A percentile compares a stretch with the other conserved stretches of the same genome.
Evolutionary conservation across 345 rosid genomes (phyloP).

Genomic region (Schrenkiella parvula): DNA sequence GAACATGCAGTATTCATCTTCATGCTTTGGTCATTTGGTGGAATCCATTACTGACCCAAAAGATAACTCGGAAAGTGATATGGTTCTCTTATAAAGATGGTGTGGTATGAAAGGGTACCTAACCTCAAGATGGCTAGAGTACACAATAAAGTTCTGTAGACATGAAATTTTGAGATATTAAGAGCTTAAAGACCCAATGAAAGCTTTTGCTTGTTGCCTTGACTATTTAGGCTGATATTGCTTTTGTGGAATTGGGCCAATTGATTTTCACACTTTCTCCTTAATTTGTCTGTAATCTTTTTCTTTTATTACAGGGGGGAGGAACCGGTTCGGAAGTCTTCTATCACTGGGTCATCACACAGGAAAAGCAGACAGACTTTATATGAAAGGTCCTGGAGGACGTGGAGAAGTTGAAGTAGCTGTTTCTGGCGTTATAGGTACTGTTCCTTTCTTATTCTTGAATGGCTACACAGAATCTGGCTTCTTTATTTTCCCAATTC

Average conservation of each 20-base stretch:
- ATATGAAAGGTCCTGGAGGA: conserved; percentile 99
- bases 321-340: conserved; percentile 78
- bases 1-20: not conserved
- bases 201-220: conserved; percentile 3
- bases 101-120: not conserved
- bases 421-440: conserved; percentile 89
- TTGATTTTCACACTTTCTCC: not conserved
- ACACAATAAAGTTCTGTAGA: not conserved
- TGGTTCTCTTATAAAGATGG: not conserved
- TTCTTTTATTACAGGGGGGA: conserved; percentile 52
- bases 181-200: not conserved
- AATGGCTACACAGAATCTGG: conserved; percentile 7
- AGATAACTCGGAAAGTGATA: not conserved
- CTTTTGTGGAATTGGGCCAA: not conserved
- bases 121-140: not conserved
- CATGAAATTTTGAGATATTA: not conserved
- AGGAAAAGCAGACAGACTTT: conserved; percentile 80
- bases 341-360: conserved; percentile 65
- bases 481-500: not conserved
- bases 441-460: not conserved
- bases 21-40: not conserved
- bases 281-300: not conserved
- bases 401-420: conserved; percentile 99
- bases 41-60: not conserved
- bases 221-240: not conserved